These are phyloP conservation scores for Sphaerostilbella broomeana DNA, from an alignment of 2,329 filamentous ascomycete species.

Conservation along the genomic window DNA sequence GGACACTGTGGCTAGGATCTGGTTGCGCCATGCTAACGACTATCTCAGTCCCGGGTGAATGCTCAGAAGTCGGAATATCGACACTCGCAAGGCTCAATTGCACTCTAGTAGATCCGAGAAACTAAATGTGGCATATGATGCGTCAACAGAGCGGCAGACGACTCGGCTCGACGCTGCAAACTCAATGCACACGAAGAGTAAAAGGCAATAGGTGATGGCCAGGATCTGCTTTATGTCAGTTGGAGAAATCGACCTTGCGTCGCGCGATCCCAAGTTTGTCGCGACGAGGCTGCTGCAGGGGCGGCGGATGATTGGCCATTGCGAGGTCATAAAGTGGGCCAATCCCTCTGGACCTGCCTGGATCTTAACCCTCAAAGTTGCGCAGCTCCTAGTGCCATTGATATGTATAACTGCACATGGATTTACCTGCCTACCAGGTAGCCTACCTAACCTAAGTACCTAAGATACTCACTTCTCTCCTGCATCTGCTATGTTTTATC, in stretches of 20 bases:
- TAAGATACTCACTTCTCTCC: too few species aligned
- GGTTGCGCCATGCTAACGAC: constrained; percentile 32
- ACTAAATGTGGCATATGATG: background rate
- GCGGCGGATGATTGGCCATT: constrained; percentile 22
- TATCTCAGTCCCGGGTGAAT: background rate
- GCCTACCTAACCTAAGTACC: too few species aligned
- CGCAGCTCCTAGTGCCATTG: too few species aligned
- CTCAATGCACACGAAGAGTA: constrained; percentile 9
- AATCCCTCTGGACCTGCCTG: background rate
- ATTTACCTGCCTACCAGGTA: too few species aligned
- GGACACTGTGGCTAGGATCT: constrained; percentile 37
- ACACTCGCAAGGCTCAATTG: background rate
- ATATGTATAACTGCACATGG: too few species aligned
- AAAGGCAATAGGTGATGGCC: constrained; percentile 3
- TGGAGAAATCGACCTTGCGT: constrained; percentile 10
- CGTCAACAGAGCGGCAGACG: background rate
- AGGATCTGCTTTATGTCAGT: constrained; percentile 2
- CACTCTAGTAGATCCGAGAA: background rate
- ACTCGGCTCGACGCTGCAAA: background rate
- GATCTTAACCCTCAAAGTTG: background rate
- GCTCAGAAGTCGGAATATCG: constrained; percentile 11
- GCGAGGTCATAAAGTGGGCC: constrained; percentile 17
- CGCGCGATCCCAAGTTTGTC: constrained; percentile 31
- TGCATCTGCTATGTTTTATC: too few species aligned
- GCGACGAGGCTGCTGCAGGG: constrained; percentile 27